Evolutionary conservation across 352 stramenopile genomes (phyloP).

Genomic region (Phytophthora meadii): DNA sequence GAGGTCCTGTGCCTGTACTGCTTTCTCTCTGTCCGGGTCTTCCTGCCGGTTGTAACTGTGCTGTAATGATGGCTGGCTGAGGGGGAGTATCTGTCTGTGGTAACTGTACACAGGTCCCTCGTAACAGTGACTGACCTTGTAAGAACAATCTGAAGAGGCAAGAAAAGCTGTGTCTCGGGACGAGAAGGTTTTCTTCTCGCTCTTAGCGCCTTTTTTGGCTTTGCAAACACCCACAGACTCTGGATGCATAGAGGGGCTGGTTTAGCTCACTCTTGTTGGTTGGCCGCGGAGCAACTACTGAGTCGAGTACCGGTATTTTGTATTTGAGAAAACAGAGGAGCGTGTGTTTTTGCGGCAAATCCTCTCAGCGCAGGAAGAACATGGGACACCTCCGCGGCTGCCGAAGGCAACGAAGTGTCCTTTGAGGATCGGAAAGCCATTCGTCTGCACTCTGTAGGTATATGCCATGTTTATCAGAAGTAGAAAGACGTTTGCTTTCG

Average conservation of each 20-base stretch:
- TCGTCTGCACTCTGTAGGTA: neutral
- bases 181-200: slow-evolving; percentile 12
- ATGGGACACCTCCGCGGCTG: slow-evolving; percentile 1
- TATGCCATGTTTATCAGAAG: too few relatives aligned
- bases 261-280: neutral
- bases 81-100: slow-evolving; percentile 25
- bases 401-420: neutral
- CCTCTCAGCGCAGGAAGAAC: neutral
- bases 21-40: slow-evolving; percentile 6
- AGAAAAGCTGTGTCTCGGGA: neutral
- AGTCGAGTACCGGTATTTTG: slow-evolving; percentile 5
- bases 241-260: slow-evolving; percentile 22
- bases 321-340: too few relatives aligned
- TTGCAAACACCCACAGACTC: neutral
- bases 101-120: slow-evolving; percentile 25
- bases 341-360: slow-evolving; percentile 21
- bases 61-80: slow-evolving; percentile 35
- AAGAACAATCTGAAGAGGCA: slow-evolving; percentile 11
- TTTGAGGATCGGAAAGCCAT: neutral
- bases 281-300: too few relatives aligned
- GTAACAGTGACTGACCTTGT: slow-evolving; percentile 25
- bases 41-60: slow-evolving; percentile 20
- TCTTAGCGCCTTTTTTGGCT: slow-evolving; percentile 18
- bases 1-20: neutral
- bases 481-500: neutral